A percentile compares a stretch with the other conserved stretches of the same genome.
Conservation (phyloP, 208 protist species). For the Acanthamoeba rhysodes region DNA sequence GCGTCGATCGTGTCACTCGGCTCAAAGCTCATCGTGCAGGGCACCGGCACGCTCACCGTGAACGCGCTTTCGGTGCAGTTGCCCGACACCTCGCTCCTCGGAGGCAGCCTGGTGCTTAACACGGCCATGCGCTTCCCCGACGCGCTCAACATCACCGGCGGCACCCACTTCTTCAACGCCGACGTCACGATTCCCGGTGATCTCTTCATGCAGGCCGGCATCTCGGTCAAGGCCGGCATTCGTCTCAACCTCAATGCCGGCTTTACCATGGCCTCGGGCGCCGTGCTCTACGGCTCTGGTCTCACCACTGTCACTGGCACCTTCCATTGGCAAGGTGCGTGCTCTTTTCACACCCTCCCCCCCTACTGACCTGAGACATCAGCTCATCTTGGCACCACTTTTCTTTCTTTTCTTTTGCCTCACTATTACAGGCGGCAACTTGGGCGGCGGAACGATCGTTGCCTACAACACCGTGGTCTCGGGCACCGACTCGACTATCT, state of each 20-base stretch:
- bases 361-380: not conserved
- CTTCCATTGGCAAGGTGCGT: slow-evolving; percentile 27
- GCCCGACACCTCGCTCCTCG: slow-evolving; percentile 11
- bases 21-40: not conserved
- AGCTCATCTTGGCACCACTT: too few relatives aligned
- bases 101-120: slow-evolving; percentile 71
- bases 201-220: slow-evolving; percentile 44
- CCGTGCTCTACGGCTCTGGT: slow-evolving; percentile 12
- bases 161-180: slow-evolving; percentile 64
- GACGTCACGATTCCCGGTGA: slow-evolving; percentile 63
- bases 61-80: slow-evolving; percentile 46
- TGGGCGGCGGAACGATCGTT: slow-evolving; percentile 49
- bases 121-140: slow-evolving; percentile 49
- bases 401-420: not conserved
- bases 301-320: slow-evolving; percentile 62
- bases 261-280: not conserved
- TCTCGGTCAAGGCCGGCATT: slow-evolving; percentile 24
- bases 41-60: slow-evolving; percentile 42
- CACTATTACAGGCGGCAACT: not conserved
- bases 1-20: slow-evolving; percentile 46
- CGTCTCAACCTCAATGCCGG: not conserved
- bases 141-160: slow-evolving; percentile 46
- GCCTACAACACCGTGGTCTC: slow-evolving; percentile 23
- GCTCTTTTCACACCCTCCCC: not conserved
- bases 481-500: not conserved